Evolutionary conservation across 2,329 filamentous ascomycete species (phyloP).

Genomic region (Colletotrichum sojae): DNA sequence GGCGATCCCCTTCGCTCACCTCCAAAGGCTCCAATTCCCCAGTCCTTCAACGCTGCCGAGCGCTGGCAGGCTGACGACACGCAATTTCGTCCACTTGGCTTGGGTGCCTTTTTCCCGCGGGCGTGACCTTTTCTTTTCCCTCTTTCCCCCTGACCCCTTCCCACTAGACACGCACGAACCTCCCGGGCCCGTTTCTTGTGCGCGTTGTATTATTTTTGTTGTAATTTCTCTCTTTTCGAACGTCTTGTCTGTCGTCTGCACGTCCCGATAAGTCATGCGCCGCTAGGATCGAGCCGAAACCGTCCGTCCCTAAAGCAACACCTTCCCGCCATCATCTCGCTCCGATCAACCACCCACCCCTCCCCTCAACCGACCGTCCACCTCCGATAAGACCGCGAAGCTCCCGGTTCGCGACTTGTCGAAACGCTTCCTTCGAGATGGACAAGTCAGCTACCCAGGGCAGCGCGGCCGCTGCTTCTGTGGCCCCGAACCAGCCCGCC

Average conservation of each 20-base stretch:
- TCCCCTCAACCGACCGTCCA: conserved; percentile 8
- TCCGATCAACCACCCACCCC: background rate
- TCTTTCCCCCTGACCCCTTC: background rate
- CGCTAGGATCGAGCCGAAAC: conserved; percentile 37
- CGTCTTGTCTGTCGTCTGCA: conserved; percentile 3
- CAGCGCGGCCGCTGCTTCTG: conserved; percentile 54
- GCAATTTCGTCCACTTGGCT: conserved; percentile 39
- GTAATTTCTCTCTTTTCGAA: no score
- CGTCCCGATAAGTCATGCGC: conserved; percentile 32
- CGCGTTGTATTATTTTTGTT: conserved; percentile 9
- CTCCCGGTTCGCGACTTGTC: conserved; percentile 21
- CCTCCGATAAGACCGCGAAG: conserved; percentile 15
- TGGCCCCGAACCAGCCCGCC: conserved; percentile 67
- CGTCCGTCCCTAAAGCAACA: conserved; percentile 19
- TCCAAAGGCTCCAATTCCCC: conserved; percentile 10
- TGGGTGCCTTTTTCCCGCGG: conserved; percentile 16
- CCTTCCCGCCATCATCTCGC: background rate
- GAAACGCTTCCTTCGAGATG: conserved; percentile 51
- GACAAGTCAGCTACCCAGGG: conserved; percentile 55
- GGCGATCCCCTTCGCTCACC: conserved; percentile 26
- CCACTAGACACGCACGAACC: no score
- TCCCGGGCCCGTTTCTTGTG: conserved; percentile 4
- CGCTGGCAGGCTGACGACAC: conserved; percentile 36
- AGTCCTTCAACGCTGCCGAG: conserved; percentile 31
- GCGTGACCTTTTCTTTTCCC: conserved; percentile 8